phyloP scores from a whole-genome alignment of 2,329 filamentous ascomycete species.

The Aspergillus sp. region DNA sequence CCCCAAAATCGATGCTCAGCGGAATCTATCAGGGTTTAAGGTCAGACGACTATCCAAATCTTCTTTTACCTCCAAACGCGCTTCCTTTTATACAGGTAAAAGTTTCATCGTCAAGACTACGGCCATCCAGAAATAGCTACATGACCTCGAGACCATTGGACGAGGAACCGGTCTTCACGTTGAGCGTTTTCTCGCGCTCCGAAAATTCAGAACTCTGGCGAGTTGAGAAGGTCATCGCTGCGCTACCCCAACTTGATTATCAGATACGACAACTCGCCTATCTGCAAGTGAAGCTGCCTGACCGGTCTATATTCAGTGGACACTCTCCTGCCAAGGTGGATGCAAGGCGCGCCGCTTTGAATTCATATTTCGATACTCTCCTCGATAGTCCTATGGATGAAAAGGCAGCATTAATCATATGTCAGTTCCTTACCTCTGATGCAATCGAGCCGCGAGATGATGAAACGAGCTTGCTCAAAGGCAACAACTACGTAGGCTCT shows the following conservation, averaged over 20 bases:
- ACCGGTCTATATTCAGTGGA: conserved; percentile 81
- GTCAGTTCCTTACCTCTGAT: conserved; percentile 76
- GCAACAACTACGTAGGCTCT: conserved; percentile 30
- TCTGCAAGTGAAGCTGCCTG: conserved; percentile 76
- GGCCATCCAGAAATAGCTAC: conserved; percentile 83
- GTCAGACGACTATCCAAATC: conserved; percentile 81
- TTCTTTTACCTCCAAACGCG: conserved; percentile 84
- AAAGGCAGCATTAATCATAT: conserved; percentile 74
- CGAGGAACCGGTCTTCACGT: conserved; percentile 90
- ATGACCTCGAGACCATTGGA: conserved; percentile 77
- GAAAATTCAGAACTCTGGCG: conserved; percentile 73
- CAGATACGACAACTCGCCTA: conserved; percentile 71
- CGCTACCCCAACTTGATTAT: conserved; percentile 78
- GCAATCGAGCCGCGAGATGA: conserved; percentile 57
- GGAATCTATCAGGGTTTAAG: conserved; percentile 74
- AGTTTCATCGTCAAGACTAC: conserved; percentile 92
- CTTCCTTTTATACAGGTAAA: conserved; percentile 80
- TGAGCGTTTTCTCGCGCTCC: conserved; percentile 78
- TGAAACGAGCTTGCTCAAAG: conserved; percentile 51
- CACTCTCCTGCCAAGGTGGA: conserved; percentile 94
- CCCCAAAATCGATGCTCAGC: conserved; percentile 30
- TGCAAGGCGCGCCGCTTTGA: conserved; percentile 75
- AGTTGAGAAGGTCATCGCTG: conserved; percentile 84
- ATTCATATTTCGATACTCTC: conserved; percentile 81
- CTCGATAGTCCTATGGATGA: conserved; percentile 81